These are phyloP conservation scores for Mortierella alpina DNA, from an alignment of 192 early-diverging fungal species.

Conservation along the genomic window DNA sequence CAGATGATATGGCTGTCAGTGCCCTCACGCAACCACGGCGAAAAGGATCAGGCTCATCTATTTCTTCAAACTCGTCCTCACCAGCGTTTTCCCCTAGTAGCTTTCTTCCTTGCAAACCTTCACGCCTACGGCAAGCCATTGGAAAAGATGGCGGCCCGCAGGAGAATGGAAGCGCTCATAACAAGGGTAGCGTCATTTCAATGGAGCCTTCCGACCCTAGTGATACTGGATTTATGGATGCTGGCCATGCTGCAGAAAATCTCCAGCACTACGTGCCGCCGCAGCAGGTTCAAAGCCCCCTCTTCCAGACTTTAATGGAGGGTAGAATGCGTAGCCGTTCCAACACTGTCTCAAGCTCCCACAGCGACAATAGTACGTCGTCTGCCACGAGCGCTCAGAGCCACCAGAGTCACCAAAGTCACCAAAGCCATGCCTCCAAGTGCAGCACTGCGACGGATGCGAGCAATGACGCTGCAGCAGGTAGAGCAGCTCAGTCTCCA, in stretches of 20 bases:
- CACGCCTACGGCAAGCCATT: conserved; percentile 33
- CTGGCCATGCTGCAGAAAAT: no score
- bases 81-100: conserved; percentile 1
- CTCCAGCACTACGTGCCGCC: background rate
- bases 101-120: conserved; percentile 27
- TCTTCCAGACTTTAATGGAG: conserved; percentile 27
- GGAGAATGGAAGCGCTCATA: background rate
- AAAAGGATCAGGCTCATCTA: background rate
- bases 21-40: background rate
- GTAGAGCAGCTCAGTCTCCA: background rate
- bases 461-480: background rate
- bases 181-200: background rate
- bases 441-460: conserved; percentile 2
- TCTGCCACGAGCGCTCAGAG: conserved; percentile 1
- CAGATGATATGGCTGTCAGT: no score
- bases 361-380: background rate
- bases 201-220: background rate
- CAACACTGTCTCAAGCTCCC: conserved; percentile 19
- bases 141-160: background rate
- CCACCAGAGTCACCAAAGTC: conserved; percentile 2
- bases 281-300: conserved; percentile 23
- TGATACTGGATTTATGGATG: background rate
- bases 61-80: background rate
- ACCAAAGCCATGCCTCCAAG: conserved; percentile 8
- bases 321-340: conserved; percentile 10